Evolutionary conservation across 208 protist genomes (phyloP), one percentile per base, ranked within the genome.

Genomic region (Leishmania guyanensis): DNA sequence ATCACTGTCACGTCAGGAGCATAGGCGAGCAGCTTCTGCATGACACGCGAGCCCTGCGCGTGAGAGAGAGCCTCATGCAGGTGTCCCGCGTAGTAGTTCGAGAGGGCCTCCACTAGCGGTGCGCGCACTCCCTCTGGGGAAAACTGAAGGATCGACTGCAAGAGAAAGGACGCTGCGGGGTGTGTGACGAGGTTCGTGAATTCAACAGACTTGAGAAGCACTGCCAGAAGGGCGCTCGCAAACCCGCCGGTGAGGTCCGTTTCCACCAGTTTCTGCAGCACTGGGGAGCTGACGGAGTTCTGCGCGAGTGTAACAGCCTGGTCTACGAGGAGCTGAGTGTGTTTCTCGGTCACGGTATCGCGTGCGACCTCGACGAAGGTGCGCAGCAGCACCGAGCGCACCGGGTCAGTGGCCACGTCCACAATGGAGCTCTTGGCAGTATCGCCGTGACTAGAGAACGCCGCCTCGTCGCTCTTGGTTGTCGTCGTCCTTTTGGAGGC

Each of bases 1-100:
- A 80, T n/a, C 10, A 98, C 84, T 0, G 77, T 86, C 46, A 90
- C 92, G 62, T 98, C 92, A 16, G 85, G 77, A 0, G 89, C 89
- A 78, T 95, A 94, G 14, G 90, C 91, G 5, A 96, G 81, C 78
- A 96, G 75, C 77, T 96, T 96, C 88, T 98, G 95, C 87, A 98
- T 88, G 43, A 95, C 91, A 68, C 91, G 92, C 43, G 93, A 96
- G 51, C 95, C 92, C 86, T 95, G 91, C 50, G 90, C 74, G 84
- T 90, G 93, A 3, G 89, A 84, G 22, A 96, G 77, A 36, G 89
- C 83, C 50, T 89, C 80, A 39, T 85, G 90, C 56, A 96, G 72
- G 73, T 95, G 58, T 14, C 75, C 43, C 0, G 79, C 73, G 77
- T 93, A 92, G 50, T 86, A 84, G 14, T 53, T 65, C 14, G 89